Evolutionary conservation across 352 stramenopile genomes (phyloP).

Genomic region (Globisporangium camurandrum): DNA sequence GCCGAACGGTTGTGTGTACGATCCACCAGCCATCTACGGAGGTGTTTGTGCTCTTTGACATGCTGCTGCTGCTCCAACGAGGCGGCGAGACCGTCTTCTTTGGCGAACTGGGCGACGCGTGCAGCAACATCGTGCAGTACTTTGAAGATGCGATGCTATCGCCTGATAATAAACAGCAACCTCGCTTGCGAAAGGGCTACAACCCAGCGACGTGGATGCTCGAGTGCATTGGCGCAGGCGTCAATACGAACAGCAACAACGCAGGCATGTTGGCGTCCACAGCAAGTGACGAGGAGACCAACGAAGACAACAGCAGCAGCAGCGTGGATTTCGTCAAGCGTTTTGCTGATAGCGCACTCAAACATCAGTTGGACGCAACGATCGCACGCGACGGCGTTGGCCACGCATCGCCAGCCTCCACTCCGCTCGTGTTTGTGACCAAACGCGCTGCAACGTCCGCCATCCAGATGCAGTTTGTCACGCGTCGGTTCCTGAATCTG

Average conservation of each 20-base stretch:
- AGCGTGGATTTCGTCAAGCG: slow-evolving; percentile 34
- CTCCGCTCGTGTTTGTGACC: slow-evolving; percentile 17
- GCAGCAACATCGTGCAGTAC: slow-evolving; percentile 76
- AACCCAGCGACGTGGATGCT: slow-evolving; percentile 86
- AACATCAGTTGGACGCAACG: no score
- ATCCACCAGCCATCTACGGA: slow-evolving; percentile 61
- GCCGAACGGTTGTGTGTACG: slow-evolving; percentile 75
- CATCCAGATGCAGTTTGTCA: no score
- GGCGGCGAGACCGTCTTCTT: slow-evolving; percentile 75
- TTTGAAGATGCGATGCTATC: slow-evolving; percentile 60
- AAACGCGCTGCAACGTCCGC: no score
- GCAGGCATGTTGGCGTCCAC: no score
- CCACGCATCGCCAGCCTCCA: slow-evolving; percentile 32
- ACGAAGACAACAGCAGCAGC: slow-evolving; percentile 23
- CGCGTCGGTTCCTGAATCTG: slow-evolving; percentile 26
- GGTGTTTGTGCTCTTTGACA: slow-evolving; percentile 92
- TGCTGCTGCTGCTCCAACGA: slow-evolving; percentile 81
- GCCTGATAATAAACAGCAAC: no score
- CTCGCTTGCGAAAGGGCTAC: no score
- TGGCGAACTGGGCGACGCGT: slow-evolving; percentile 75
- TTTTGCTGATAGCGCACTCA: no score
- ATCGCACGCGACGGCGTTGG: slow-evolving; percentile 22
- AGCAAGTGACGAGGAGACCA: slow-evolving; percentile 40
- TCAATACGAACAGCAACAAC: slow-evolving; percentile 26
- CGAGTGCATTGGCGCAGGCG: slow-evolving; percentile 51